Evolutionary conservation across 805 yeast genomes (phyloP).

Genomic region (Huiozyma sinensis): DNA sequence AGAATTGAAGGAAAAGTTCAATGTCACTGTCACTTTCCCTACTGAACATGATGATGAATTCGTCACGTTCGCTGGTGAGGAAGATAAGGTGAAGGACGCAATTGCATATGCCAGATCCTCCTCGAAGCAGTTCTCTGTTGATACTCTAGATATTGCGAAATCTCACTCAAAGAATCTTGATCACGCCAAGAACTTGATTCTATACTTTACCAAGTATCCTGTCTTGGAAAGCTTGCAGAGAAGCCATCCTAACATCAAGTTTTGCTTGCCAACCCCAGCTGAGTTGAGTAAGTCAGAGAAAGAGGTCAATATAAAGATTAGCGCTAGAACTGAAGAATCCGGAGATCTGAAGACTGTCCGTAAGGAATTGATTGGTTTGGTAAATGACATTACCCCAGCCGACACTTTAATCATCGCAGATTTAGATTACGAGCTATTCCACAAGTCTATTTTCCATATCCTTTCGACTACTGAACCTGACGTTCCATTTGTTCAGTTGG

Average conservation of each 20-base stretch:
- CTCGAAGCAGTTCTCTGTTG: conserved; percentile 50
- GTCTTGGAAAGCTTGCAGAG: conserved; percentile 34
- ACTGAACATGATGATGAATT: conserved; percentile 32
- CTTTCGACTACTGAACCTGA: conserved; percentile 26
- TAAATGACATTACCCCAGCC: conserved; percentile 63
- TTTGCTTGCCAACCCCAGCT: conserved; percentile 37
- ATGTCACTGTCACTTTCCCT: conserved; percentile 51
- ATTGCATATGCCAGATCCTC: conserved; percentile 47
- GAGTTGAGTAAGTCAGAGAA: conserved; percentile 35
- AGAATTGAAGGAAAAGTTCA: conserved; percentile 40
- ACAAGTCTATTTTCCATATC: conserved; percentile 19
- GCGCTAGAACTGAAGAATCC: conserved; percentile 38
- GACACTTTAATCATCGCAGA: conserved; percentile 49
- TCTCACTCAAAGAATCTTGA: conserved; percentile 74
- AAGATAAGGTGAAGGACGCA: conserved; percentile 49
- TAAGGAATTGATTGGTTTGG: conserved; percentile 58
- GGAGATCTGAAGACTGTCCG: conserved; percentile 53
- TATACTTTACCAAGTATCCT: conserved; percentile 46
- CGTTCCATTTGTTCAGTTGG: conserved; percentile 51
- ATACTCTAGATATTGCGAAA: conserved; percentile 68
- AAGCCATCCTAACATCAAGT: conserved; percentile 33
- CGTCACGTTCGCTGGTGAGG: conserved; percentile 57
- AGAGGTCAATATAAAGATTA: conserved; percentile 45
- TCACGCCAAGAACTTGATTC: conserved; percentile 70
- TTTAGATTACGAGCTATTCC: conserved; percentile 40